Base-by-base conservation (phyloP, 192 early-diverging fungal species). In the Coemansia aciculifera region DNA sequence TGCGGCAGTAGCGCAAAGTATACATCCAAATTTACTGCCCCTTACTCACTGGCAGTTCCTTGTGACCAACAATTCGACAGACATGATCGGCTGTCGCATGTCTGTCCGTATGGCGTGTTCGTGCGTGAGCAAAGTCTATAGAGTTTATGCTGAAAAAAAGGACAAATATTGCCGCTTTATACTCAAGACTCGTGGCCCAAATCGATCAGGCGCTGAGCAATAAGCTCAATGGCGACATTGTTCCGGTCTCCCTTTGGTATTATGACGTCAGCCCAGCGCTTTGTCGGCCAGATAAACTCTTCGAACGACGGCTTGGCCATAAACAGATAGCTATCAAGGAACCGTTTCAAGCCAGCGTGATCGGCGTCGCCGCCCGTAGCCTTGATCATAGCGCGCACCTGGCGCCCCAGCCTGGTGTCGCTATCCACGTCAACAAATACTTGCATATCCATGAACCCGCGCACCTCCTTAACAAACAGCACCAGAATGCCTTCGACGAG, bases 291-390 rank as follows among this genome's bases (percentile, higher is more conserved):
- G 54, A 96, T 87, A 74, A 93, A 96, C 64, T 96, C 92, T 64
- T 96, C 94, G 71, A 93, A 95, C 62, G 86, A 81, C 5, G 93
- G 93, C 81, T 96, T 96, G 29, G 91, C 90, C 60, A 89, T 88
- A 27, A 83, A 84, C 37, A 93, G 70, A 64, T 95, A 96, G 42
- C 85, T 72, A 27, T 85, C 85, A 32, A 96, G 69, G 24, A 93
- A 85, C 23, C 74, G 59, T 17, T 86, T 86, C 40, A 93, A 68
- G 19, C 34, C 31, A 15, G 63, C 42, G 62, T 73, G 57, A 44
- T 60, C 66, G 63, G 73, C 67, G 37, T 70, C 62, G 49, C 38
- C 32, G n/a, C 12, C 42, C 29, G 34, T 34, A 64, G 56, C 59
- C 31, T 56, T 27, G 31, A 87, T 77, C 62, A 69, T 42, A 40